These are phyloP conservation scores for Plantago major DNA, from an alignment of 257 asterid species.

Conservation along the genomic window DNA sequence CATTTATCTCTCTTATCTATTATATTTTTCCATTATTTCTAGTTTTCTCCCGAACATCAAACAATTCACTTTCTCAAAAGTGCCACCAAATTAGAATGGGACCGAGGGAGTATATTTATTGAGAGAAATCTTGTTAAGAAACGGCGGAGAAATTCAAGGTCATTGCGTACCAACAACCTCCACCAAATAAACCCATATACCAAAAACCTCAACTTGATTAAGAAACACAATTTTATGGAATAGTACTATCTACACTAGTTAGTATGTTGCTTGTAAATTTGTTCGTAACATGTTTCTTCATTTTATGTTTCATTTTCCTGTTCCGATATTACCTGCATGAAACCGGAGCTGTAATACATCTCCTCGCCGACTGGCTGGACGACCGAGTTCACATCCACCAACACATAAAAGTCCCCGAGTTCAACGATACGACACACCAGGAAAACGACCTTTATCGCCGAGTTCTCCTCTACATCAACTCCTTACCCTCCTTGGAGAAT, in stretches of 20 bases:
- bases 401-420: constrained; percentile 51
- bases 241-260: no score
- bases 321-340: constrained; percentile 49
- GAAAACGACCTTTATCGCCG: constrained; percentile 46
- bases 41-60: no score
- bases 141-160: constrained; percentile 15
- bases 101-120: no score
- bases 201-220: background rate
- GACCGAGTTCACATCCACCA: constrained; percentile 71
- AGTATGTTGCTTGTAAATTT: constrained; percentile 20
- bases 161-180: constrained; percentile 27
- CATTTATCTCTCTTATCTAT: no score
- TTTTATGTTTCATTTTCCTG: constrained; percentile 9
- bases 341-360: constrained; percentile 54
- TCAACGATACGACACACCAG: constrained; percentile 50
- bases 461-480: constrained; percentile 44
- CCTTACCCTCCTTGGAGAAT: constrained; percentile 49
- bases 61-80: no score
- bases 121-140: constrained; percentile 16
- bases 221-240: background rate
- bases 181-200: no score
- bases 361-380: constrained; percentile 40
- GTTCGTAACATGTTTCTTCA: constrained; percentile 13
- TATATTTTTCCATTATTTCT: no score
- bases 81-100: no score